Base-by-base conservation (phyloP, 2,329 filamentous ascomycete species). In the Cercospora sp. region DNA sequence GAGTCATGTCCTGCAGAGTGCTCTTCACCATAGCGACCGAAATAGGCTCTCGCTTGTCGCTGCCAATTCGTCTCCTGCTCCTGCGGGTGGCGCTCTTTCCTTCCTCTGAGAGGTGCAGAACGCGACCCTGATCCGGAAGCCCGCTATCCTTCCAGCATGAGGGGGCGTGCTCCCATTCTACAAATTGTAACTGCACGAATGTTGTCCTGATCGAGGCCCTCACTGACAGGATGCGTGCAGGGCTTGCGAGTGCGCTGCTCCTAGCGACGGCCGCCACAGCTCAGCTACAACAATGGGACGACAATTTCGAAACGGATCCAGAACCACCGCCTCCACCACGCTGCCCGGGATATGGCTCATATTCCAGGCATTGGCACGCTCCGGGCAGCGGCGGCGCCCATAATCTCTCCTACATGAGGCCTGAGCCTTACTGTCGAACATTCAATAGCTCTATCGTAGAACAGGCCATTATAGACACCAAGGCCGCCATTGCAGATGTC, bases 401-500 rank as follows among this genome's bases (percentile, higher is more conserved):
- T 69, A 77, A 80, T 57, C 76, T 83, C 30, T 79, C 81, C 0
- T 82, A 79, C 63, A 79, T 81, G 67, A 77, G 82, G 5, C 82
- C 82, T 5, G 70, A 74, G 1, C 75, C 78, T 51, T 72, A 74
- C 65, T 83, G 82, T 67, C 79, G 82, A 18, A 83, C 81, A 2
- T 83, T 82, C 75, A 63, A 66, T 26, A 63, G 59, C 30, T 53
- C 67, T 12, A 53, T 62, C 12, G 75, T 83, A 2, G 81, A 83
- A 71, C 76, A 78, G 51, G 74, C 73, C 0, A 67, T 82, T 28
- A 33, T 64, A 10, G 69, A 72, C 8, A 75, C 79, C 23, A 64
- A 55, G 9, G 66, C 31, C 8, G 67, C 70, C 23, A 82, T 83
- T 69, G 75, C 75, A 31, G 81, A 83, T 69, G 80, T 80, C 0